A percentile compares a stretch with the other conserved stretches of the same genome.
Conservation (phyloP, 805 yeast genomes). For the Jamesozyma gamospora region DNA sequence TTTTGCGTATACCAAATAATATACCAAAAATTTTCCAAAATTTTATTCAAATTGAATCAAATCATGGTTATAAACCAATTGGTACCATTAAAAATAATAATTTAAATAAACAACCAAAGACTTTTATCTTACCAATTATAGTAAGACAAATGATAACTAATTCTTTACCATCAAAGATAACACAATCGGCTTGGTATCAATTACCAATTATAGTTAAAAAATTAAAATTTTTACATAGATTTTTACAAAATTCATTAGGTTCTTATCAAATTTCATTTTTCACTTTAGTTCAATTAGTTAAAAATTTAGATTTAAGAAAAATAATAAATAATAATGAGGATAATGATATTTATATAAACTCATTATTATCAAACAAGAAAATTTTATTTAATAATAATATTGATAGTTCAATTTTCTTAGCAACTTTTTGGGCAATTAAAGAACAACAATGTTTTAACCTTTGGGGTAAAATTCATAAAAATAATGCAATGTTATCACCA, state of each 20-base stretch:
- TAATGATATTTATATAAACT: conserved; percentile 1
- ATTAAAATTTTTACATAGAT: conserved; percentile 38
- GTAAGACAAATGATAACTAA: conserved; percentile 28
- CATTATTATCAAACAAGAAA: conserved; percentile 1
- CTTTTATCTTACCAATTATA: conserved; percentile 26
- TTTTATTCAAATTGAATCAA: conserved; percentile 13
- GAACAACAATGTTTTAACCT: conserved; percentile 36
- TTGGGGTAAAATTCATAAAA: conserved; percentile 33
- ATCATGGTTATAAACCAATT: conserved; percentile 22
- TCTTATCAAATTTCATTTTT: conserved; percentile 34
- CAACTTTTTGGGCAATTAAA: conserved; percentile 41
- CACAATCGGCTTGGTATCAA: conserved; percentile 33
- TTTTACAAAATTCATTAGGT: conserved; percentile 33
- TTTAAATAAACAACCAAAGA: conserved; percentile 8
- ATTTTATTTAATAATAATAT: conserved; percentile 1
- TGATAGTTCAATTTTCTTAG: conserved; percentile 29
- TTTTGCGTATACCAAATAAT: conserved; percentile 42
- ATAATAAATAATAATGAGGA: too few species aligned
- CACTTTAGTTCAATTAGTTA: conserved; percentile 31
- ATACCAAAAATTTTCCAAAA: conserved; percentile 12
- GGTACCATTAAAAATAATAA: conserved; percentile 23
- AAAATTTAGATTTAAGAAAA: conserved; percentile 24
- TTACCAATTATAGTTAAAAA: conserved; percentile 33
- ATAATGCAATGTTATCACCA: conserved; percentile 31
- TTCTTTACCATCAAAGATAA: conserved; percentile 29